Percentiles rank a stretch among this genome's conserved stretches.
phyloP scores from a whole-genome alignment of 2,329 filamentous ascomycete species.

The Penicillium verrucosum region DNA sequence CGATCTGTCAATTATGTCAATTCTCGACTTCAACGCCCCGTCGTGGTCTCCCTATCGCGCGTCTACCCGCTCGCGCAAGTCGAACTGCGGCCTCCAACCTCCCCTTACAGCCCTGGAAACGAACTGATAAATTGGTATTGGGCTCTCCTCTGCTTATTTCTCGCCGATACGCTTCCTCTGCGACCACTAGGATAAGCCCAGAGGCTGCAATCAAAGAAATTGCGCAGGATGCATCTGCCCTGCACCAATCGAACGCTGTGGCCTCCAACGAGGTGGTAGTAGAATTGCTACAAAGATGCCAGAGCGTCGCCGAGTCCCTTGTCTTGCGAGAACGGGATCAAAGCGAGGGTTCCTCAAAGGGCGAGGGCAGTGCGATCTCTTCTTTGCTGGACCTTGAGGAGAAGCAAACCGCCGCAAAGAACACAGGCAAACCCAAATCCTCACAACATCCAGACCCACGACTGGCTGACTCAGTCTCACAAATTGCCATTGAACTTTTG shows the following conservation, averaged over 20 bases:
- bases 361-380: slow-evolving; percentile 38
- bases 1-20: slow-evolving; percentile 41
- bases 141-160: not conserved
- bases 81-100: slow-evolving; percentile 9
- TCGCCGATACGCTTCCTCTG: slow-evolving; percentile 22
- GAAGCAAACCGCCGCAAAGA: slow-evolving; percentile 24
- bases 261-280: slow-evolving; percentile 37
- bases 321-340: slow-evolving; percentile 27
- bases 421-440: slow-evolving; percentile 21
- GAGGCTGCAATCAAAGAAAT: slow-evolving; percentile 32
- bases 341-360: slow-evolving; percentile 16
- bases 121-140: slow-evolving; percentile 6
- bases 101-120: slow-evolving; percentile 20
- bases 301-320: slow-evolving; percentile 32
- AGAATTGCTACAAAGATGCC: slow-evolving; percentile 35
- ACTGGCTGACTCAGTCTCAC: slow-evolving; percentile 47
- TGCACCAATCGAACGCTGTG: slow-evolving; percentile 31
- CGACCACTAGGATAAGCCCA: slow-evolving; percentile 11
- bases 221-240: slow-evolving; percentile 24
- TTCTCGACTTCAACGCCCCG: slow-evolving; percentile 26
- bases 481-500: slow-evolving; percentile 65
- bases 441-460: slow-evolving; percentile 34
- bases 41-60: slow-evolving; percentile 22
- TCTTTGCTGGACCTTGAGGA: slow-evolving; percentile 43
- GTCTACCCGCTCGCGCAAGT: slow-evolving; percentile 8